Evolutionary conservation across 345 rosid genomes (phyloP).

Genomic region (Noccaea caerulescens): DNA sequence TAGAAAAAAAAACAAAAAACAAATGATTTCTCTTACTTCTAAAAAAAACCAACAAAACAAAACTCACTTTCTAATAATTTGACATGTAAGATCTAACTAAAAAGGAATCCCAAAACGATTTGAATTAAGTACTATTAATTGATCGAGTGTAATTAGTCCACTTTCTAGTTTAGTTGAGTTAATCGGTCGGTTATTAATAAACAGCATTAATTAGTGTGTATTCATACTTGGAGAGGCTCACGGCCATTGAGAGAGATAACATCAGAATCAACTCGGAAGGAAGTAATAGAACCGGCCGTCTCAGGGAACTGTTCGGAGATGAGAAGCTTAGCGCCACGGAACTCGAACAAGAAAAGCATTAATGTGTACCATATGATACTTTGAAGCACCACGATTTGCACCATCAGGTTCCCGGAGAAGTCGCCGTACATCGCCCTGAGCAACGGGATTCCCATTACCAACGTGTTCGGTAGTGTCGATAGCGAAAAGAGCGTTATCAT

Average conservation of each 20-base stretch:
- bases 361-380: constrained; percentile 85
- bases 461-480: constrained; percentile 81
- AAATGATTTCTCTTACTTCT: no score
- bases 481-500: constrained; percentile 81
- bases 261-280: constrained; percentile 77
- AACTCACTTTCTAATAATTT: background rate
- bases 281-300: constrained; percentile 76
- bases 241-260: constrained; percentile 81
- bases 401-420: constrained; percentile 73
- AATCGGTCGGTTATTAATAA: background rate
- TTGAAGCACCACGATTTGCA: constrained; percentile 82
- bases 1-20: no score
- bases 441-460: constrained; percentile 86
- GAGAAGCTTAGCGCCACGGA: constrained; percentile 73
- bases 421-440: constrained; percentile 88
- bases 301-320: constrained; percentile 85
- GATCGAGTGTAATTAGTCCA: background rate
- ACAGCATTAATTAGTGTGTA: background rate
- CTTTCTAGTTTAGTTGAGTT: background rate
- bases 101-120: background rate
- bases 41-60: no score
- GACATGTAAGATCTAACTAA: background rate
- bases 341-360: constrained; percentile 81
- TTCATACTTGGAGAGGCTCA: constrained; percentile 54
- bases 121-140: no score